Base-by-base conservation (phyloP, 1,139 yeast species). In the Suzukiozyma palmioleophila region DNA sequence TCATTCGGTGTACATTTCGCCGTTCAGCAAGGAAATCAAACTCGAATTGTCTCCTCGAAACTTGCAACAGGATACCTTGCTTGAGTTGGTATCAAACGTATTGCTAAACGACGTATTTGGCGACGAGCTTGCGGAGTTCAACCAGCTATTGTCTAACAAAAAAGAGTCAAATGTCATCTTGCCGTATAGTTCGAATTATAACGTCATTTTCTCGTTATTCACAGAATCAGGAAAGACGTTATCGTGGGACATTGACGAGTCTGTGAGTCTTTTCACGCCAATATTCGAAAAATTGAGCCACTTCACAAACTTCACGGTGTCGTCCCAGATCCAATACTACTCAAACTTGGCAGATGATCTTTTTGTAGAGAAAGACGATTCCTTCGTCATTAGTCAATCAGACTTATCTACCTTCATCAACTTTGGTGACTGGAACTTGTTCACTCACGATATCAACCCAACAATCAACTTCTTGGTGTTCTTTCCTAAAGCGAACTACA, bases 241-340 rank as follows among this genome's bases (percentile, higher is more conserved):
- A 9, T 49, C 50, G n/a, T 71, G 77, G 77, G 69, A 67, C 15
- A 60, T 68, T 21, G 64, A 62, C 10, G 33, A 52, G 12, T 57
- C 68, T 9, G 36, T 58, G 3, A 45, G 49, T 12, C 44, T 53
- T 18, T 56, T 70, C 35, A 41, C 46, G 9, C 66, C 70, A 1
- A 46, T 67, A 7, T 52, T 69, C 32, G 38, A 50, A 1, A 45
- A 46, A 16, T 58, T 82, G 37, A 53, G 65, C 2, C 75, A 76
- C 27, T 72, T 79, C 45, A 76, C 89, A 28, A 81, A 84, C 48
- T 79, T 90, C 54, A 75, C 92, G 1, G 69, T 90, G 15, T 92
- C 86, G 48, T 73, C 95, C 2, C 95, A 88, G 55, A 74, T 86
- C 33, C 86, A 84, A 46, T 84, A 84, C 58, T 87, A 79, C 54